These are phyloP conservation scores for Wickerhamomyces alni DNA, from an alignment of 805 yeast genomes.

Conservation along the genomic window DNA sequence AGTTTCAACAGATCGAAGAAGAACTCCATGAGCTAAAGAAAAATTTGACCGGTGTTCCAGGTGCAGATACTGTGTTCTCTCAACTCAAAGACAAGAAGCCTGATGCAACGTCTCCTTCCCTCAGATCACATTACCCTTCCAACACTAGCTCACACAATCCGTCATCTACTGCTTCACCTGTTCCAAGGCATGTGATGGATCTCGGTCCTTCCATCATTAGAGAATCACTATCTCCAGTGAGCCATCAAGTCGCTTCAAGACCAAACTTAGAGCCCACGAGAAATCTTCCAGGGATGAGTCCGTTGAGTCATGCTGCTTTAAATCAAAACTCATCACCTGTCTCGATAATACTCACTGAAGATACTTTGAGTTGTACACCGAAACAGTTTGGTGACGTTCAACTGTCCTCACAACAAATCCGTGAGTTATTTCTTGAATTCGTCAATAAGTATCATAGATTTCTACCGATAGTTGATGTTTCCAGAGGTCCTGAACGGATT, in stretches of 20 bases:
- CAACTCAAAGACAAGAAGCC: conserved; percentile 2
- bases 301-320: no score
- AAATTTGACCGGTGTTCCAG: conserved; percentile 31
- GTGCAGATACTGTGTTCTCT: conserved; percentile 13
- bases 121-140: no score
- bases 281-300: no score
- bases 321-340: no score
- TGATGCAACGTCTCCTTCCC: no score
- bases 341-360: conserved; percentile 22
- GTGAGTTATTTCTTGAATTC: conserved; percentile 60
- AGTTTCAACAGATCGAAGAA: conserved; percentile 74
- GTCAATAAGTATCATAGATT: conserved; percentile 76
- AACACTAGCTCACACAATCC: no score
- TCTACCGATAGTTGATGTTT: conserved; percentile 80
- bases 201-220: conserved; percentile 3
- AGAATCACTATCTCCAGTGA: neutral
- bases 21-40: conserved; percentile 68
- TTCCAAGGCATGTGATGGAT: neutral
- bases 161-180: no score
- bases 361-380: conserved; percentile 48
- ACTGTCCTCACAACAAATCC: conserved; percentile 55
- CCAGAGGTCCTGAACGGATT: conserved; percentile 75
- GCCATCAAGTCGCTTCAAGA: neutral
- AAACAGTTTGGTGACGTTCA: conserved; percentile 68
- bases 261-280: no score